Evolutionary conservation across 1,284 basidiomycete genomes (phyloP).

Genomic region (Cutaneotrichosporon sp.): DNA sequence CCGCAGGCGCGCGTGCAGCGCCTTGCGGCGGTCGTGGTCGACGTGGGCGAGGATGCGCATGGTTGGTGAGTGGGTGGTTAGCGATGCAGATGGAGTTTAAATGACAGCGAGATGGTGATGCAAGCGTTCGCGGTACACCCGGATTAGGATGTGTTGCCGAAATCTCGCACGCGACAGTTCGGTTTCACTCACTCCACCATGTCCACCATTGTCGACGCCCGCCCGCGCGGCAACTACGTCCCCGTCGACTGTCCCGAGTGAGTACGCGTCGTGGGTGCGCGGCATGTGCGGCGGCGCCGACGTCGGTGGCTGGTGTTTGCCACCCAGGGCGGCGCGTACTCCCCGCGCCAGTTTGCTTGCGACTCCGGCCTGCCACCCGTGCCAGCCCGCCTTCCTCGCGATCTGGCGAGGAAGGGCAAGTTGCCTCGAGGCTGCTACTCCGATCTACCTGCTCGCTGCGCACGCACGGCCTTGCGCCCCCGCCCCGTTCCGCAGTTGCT

Average conservation of each 20-base stretch:
- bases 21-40: neutral
- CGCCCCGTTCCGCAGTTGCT: no score
- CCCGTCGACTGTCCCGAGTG: constrained; percentile 52
- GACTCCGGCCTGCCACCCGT: neutral
- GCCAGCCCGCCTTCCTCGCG: no score
- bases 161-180: neutral
- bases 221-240: constrained; percentile 46
- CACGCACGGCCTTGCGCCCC: no score
- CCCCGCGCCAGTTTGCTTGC: neutral
- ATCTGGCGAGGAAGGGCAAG: no score
- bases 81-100: neutral
- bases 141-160: no score
- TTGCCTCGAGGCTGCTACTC: no score
- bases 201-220: constrained; percentile 52
- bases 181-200: constrained; percentile 24
- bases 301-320: neutral
- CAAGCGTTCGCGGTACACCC: no score
- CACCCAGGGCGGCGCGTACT: neutral
- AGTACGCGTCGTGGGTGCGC: constrained; percentile 16
- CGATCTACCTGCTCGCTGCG: neutral
- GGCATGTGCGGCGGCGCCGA: neutral
- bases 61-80: neutral
- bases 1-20: constrained; percentile 2
- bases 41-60: constrained; percentile 1
- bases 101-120: neutral